Percentiles rank a stretch among this genome's conserved stretches.
These are phyloP conservation scores for Brassica rapa DNA, from an alignment of 345 rosid species.

Conservation along the genomic window DNA sequence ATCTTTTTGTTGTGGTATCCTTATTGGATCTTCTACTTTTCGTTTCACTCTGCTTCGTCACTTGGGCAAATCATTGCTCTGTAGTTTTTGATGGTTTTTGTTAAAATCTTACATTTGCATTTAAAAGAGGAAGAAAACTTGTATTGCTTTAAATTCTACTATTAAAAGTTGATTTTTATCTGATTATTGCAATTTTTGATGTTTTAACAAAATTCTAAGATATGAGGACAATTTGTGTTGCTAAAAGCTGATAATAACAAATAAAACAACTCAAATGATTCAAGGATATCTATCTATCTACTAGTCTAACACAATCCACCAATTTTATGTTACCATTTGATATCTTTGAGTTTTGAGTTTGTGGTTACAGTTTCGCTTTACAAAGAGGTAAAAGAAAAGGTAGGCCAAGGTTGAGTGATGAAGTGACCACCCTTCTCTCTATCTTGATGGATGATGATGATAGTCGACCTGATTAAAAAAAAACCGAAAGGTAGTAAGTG, in stretches of 20 bases:
- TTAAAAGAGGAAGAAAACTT: constrained; percentile 3
- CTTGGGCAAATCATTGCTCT: constrained; percentile 8
- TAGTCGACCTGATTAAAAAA: constrained; percentile 7
- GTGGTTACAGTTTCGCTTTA: constrained; percentile 6
- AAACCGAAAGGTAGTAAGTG: constrained; percentile 23
- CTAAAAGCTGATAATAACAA: not conserved
- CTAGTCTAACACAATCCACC: constrained; percentile 8
- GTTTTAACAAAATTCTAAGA: not conserved
- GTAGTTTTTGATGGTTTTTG: constrained; percentile 17
- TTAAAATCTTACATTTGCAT: not conserved
- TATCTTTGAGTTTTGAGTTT: not conserved
- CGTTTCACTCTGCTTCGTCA: not conserved
- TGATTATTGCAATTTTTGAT: not conserved
- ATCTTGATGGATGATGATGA: constrained; percentile 25
- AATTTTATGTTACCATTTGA: constrained; percentile 18
- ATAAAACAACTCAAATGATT: not conserved
- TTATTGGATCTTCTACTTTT: not conserved
- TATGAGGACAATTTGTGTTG: not conserved
- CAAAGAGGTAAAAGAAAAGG: not conserved
- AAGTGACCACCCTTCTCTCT: constrained; percentile 51
- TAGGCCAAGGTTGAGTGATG: constrained; percentile 37
- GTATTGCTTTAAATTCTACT: not conserved
- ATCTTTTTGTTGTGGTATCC: not conserved
- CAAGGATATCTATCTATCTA: not conserved
- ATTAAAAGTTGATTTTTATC: not conserved